Percentiles rank a stretch among this genome's conserved stretches.
Conservation (phyloP, 371 early-diverging fungal genomes). For the Amoeboaphelidium occidentale region DNA sequence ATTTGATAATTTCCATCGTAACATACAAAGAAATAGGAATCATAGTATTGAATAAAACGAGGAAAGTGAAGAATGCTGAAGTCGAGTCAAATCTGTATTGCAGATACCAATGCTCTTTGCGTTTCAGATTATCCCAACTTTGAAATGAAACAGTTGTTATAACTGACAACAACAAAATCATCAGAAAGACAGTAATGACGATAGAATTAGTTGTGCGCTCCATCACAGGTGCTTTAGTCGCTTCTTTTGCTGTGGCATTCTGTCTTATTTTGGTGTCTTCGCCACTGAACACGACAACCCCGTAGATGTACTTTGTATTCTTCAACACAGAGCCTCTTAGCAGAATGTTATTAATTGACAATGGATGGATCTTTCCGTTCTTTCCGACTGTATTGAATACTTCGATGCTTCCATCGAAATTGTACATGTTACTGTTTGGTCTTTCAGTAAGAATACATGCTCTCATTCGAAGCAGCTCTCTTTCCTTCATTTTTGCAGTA, state of each 20-base stretch:
- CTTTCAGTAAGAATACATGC: neutral
- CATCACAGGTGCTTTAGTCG: conserved; percentile 34
- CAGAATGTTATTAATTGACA: conserved; percentile 19
- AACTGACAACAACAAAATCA: conserved; percentile 10
- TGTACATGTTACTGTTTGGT: neutral
- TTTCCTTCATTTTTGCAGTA: neutral
- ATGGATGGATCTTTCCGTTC: conserved; percentile 4
- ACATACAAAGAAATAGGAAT: conserved; percentile 22
- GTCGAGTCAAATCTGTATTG: neutral
- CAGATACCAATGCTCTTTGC: neutral
- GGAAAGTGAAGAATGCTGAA: neutral
- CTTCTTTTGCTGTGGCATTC: conserved; percentile 17
- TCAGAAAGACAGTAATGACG: conserved; percentile 32
- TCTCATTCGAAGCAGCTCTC: neutral
- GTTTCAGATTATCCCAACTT: no score
- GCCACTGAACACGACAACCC: conserved; percentile 21
- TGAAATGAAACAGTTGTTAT: neutral
- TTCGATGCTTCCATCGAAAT: neutral
- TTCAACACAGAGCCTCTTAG: conserved; percentile 25
- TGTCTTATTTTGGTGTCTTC: conserved; percentile 20
- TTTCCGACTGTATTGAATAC: neutral
- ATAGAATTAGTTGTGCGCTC: conserved; percentile 34
- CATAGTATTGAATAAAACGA: conserved; percentile 3
- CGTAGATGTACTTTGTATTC: conserved; percentile 20
- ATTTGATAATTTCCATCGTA: conserved; percentile 15